These are phyloP conservation scores for Cyberlindnera misumaiensis DNA, from an alignment of 805 yeast genomes.

Conservation along the genomic window DNA sequence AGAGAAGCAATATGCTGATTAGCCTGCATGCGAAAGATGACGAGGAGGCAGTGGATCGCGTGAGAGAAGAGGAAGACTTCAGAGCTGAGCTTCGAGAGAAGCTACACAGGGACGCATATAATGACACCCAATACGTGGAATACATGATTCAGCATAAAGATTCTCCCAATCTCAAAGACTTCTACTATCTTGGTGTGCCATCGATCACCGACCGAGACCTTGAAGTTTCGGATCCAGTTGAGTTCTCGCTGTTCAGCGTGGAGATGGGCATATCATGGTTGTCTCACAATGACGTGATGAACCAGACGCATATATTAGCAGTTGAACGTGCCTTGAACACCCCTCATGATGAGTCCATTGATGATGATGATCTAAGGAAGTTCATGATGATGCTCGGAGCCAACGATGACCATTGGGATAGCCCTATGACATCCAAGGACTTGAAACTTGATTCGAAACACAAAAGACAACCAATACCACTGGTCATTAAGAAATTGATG, in stretches of 20 bases:
- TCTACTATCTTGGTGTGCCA: slow-evolving; percentile 1
- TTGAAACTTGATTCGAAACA: slow-evolving; percentile 2
- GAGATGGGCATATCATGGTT: not conserved
- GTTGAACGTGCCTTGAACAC: not conserved
- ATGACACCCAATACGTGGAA: slow-evolving; percentile 4
- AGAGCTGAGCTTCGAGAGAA: slow-evolving; percentile 2
- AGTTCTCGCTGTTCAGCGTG: not conserved
- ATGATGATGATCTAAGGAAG: too few species aligned
- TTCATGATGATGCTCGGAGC: too few species aligned
- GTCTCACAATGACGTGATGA: not conserved
- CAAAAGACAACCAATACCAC: not conserved
- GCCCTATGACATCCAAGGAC: not conserved
- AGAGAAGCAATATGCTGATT: slow-evolving; percentile 4
- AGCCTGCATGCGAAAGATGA: slow-evolving; percentile 9
- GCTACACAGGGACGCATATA: slow-evolving; percentile 3
- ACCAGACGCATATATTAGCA: not conserved
- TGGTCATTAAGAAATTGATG: slow-evolving; percentile 4
- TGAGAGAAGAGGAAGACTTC: slow-evolving; percentile 8
- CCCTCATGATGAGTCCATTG: not conserved
- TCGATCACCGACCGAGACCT: not conserved
- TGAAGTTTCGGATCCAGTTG: too few species aligned
- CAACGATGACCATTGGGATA: too few species aligned
- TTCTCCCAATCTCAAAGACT: slow-evolving; percentile 6
- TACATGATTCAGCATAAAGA: slow-evolving; percentile 3
- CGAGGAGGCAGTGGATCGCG: slow-evolving; percentile 1